Percentiles rank a stretch among this genome's conserved stretches.
These are phyloP conservation scores for Excoecaria cochinchinensis DNA, from an alignment of 345 rosid genomes.

Conservation along the genomic window DNA sequence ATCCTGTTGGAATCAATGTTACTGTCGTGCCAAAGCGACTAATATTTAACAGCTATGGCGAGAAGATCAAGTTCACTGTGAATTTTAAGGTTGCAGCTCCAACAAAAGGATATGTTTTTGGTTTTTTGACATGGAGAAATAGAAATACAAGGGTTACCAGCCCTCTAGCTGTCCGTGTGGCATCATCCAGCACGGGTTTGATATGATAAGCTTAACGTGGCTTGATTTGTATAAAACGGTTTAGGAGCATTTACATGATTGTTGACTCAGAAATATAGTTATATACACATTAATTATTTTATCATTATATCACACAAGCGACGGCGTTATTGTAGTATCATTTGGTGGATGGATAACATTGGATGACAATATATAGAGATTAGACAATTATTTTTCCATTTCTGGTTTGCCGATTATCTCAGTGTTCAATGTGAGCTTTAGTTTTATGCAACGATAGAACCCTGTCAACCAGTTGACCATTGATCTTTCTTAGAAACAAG, in stretches of 20 bases:
- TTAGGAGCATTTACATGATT: constrained; percentile 11
- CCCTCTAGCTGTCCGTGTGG: constrained; percentile 44
- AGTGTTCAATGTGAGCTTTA: not conserved
- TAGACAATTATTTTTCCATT: not conserved
- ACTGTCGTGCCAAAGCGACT: constrained; percentile 41
- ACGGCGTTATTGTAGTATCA: not conserved
- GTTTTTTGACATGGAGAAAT: constrained; percentile 49
- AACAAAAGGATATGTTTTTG: constrained; percentile 44
- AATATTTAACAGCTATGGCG: constrained; percentile 40
- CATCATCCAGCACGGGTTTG: constrained; percentile 33
- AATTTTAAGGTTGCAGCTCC: constrained; percentile 43
- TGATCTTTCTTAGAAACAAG: too few species aligned
- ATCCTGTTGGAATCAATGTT: constrained; percentile 39
- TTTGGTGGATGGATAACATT: not conserved
- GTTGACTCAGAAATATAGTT: not conserved
- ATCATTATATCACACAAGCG: not conserved
- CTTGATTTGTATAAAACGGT: constrained; percentile 6
- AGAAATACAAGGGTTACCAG: constrained; percentile 35
- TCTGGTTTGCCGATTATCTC: not conserved
- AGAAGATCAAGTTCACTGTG: constrained; percentile 46
- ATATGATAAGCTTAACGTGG: constrained; percentile 19
- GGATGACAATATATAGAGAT: not conserved
- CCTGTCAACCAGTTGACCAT: too few species aligned
- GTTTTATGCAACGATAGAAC: not conserved
- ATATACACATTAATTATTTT: too few species aligned